Evolutionary conservation across 306 rosid genomes (phyloP).

Genomic region (Pachyrhizus erosus): DNA sequence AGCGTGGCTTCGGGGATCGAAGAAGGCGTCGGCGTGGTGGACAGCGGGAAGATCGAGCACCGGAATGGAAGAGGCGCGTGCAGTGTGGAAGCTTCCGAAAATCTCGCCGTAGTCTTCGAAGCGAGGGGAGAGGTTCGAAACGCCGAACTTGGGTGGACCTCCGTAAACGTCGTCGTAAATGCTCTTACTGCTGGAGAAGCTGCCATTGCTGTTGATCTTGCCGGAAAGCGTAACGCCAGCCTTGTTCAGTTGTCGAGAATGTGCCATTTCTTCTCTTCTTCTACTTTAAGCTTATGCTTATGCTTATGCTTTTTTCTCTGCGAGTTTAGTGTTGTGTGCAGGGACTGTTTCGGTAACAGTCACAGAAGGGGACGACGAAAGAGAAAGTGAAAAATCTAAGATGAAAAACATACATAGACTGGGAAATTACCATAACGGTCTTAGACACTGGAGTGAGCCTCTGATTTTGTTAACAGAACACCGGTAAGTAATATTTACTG

Average conservation of each 20-base stretch:
- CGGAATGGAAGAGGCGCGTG: constrained; percentile 15
- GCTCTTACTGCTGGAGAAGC: background rate
- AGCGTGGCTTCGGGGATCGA: constrained; percentile 1
- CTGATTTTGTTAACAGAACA: too few species aligned
- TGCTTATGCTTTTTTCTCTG: background rate
- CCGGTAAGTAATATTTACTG: too few species aligned
- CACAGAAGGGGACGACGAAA: constrained; percentile 54
- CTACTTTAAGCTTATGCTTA: background rate
- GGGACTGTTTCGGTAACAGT: constrained; percentile 54
- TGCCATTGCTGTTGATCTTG: background rate
- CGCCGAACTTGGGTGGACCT: constrained; percentile 3
- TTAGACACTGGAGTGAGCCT: constrained; percentile 1
- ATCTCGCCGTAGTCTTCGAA: constrained; percentile 19
- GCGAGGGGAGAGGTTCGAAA: constrained; percentile 3
- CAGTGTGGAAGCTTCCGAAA: constrained; percentile 10
- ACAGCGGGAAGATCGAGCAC: background rate
- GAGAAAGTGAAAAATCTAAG: background rate
- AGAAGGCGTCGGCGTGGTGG: background rate
- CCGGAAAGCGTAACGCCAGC: background rate
- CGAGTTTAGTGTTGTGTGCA: constrained; percentile 15
- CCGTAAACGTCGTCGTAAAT: constrained; percentile 14
- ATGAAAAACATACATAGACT: background rate
- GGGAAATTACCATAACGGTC: constrained; percentile 52
- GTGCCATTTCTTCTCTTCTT: background rate
- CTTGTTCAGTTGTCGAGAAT: background rate